Conservation (phyloP, 768 basidiomycete species). For the Mycena metata region DNA sequence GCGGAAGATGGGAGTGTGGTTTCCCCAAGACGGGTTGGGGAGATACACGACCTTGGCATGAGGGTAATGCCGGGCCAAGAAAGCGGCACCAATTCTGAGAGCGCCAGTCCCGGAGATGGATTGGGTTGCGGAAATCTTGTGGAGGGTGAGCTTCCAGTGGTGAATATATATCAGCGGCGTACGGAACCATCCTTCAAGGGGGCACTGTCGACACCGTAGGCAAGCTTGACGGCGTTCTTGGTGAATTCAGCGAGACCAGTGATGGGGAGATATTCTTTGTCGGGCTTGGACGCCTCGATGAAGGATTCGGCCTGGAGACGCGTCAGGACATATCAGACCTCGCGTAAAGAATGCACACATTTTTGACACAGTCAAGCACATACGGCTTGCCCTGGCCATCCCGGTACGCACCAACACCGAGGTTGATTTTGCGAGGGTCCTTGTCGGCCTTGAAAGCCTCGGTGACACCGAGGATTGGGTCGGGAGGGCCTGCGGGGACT, state of each 20-base stretch:
- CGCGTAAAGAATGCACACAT: slow-evolving; percentile 44
- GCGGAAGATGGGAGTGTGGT: slow-evolving; percentile 93
- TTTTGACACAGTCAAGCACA: slow-evolving; percentile 89
- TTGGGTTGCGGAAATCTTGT: slow-evolving; percentile 87
- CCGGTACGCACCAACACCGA: slow-evolving; percentile 97
- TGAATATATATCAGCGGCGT: slow-evolving; percentile 47
- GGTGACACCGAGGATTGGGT: slow-evolving; percentile 92
- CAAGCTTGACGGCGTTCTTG: slow-evolving; percentile 87
- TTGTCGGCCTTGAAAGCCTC: slow-evolving; percentile 98
- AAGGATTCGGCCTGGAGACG: slow-evolving; percentile 78
- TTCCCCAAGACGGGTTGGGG: slow-evolving; percentile 96
- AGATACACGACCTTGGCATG: slow-evolving; percentile 91
- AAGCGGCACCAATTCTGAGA: slow-evolving; percentile 93
- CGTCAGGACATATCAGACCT: slow-evolving; percentile 8
- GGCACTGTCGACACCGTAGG: slow-evolving; percentile 86
- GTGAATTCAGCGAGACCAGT: slow-evolving; percentile 91
- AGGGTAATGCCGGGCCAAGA: slow-evolving; percentile 91
- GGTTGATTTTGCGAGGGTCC: slow-evolving; percentile 93
- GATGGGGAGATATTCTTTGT: slow-evolving; percentile 98
- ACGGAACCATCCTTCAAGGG: slow-evolving; percentile 82
- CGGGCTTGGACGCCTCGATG: slow-evolving; percentile 71
- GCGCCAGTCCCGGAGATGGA: slow-evolving; percentile 99
- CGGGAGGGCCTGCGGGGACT: slow-evolving; percentile 91
- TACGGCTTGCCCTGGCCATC: slow-evolving; percentile 97
- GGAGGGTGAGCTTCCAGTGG: slow-evolving; percentile 31